These are phyloP conservation scores for Xerocomellus dryophilus DNA, from an alignment of 768 basidiomycete species.

Conservation along the genomic window DNA sequence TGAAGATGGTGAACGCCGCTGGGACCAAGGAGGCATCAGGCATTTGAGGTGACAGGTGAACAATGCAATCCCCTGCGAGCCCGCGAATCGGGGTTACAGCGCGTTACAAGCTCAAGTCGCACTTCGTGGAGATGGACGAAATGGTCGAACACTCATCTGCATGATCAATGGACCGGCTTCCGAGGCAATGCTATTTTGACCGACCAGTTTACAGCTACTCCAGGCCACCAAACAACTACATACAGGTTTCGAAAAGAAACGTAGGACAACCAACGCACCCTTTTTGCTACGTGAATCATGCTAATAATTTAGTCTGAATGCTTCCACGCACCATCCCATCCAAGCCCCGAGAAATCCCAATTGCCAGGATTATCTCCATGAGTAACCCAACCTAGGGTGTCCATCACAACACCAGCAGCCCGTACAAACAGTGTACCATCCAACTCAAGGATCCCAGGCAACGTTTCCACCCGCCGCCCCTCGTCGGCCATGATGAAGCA, in stretches of 20 bases:
- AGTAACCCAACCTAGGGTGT: constrained; percentile 53
- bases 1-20: neutral
- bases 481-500: constrained; percentile 34
- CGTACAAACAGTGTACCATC: constrained; percentile 59
- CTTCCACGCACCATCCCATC: constrained; percentile 62
- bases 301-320: constrained; percentile 28
- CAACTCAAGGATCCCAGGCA: constrained; percentile 39
- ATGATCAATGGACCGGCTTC: neutral
- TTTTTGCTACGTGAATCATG: neutral
- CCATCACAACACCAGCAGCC: constrained; percentile 54
- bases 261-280: no score
- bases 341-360: constrained; percentile 58
- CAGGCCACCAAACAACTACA: neutral
- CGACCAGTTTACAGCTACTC: no score
- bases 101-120: no score
- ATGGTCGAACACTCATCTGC: no score
- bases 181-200: no score
- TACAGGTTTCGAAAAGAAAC: neutral
- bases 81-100: no score
- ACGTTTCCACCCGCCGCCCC: constrained; percentile 41
- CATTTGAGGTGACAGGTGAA: neutral
- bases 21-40: neutral
- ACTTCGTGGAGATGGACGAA: no score
- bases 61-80: no score
- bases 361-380: constrained; percentile 46